Conservation (phyloP, 345 rosid species). For the Brassica juncea region DNA sequence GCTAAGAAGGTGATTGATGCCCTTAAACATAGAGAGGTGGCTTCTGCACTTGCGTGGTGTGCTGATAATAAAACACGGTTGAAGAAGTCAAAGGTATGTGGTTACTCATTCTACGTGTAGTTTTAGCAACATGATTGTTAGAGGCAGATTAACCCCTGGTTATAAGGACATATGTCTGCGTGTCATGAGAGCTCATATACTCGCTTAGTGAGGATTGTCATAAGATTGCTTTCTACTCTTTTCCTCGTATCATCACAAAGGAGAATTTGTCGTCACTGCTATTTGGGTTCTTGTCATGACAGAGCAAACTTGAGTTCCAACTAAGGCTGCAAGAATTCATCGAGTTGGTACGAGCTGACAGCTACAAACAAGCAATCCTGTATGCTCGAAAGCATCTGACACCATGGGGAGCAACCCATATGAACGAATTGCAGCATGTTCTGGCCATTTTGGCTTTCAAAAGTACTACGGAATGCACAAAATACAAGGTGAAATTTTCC, state of each 20-base stretch:
- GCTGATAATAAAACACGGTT: conserved; percentile 86
- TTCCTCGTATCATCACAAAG: neutral
- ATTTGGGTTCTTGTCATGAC: conserved; percentile 21
- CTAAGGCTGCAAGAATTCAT: conserved; percentile 94
- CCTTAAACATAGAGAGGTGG: conserved; percentile 78
- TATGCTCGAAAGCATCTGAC: conserved; percentile 86
- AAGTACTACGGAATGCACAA: conserved; percentile 70
- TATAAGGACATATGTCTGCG: too few species aligned
- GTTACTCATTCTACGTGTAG: neutral
- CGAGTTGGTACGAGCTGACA: conserved; percentile 84
- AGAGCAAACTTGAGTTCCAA: conserved; percentile 97
- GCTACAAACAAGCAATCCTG: conserved; percentile 65
- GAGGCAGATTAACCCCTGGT: neutral
- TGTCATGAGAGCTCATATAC: too few species aligned
- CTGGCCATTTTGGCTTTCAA: conserved; percentile 86
- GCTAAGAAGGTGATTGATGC: conserved; percentile 88
- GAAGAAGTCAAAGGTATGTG: conserved; percentile 87
- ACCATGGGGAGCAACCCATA: conserved; percentile 85
- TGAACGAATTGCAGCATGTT: conserved; percentile 82
- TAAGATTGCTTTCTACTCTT: neutral
- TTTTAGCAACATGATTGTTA: neutral
- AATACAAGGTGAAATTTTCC: conserved; percentile 67
- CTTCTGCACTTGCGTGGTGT: conserved; percentile 91
- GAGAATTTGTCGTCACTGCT: neutral
- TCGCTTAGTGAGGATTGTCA: neutral